Evolutionary conservation across 768 basidiomycete genomes (phyloP).

Genomic region (Dentipellis sp.): DNA sequence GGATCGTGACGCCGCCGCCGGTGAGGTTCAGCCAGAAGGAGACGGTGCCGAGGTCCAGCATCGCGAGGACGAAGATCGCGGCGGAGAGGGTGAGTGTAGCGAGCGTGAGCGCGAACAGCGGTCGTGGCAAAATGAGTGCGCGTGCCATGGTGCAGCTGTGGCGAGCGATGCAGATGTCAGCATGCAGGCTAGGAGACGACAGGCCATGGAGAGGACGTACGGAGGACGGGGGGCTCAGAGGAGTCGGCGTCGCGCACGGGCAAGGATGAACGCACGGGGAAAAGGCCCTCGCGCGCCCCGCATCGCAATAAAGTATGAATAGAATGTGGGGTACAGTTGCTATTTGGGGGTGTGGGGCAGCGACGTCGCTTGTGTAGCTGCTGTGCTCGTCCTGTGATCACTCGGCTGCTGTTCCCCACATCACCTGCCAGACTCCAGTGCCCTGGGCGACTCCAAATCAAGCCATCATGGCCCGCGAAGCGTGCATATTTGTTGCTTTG

Average conservation of each 20-base stretch:
- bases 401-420: not conserved
- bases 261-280: not conserved
- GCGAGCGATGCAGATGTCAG: not conserved
- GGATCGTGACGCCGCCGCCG: not conserved
- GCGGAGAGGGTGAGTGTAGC: not conserved
- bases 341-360: not conserved
- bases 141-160: not conserved
- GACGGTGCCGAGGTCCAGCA: constrained; percentile 4
- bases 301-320: not conserved
- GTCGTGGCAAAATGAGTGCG: not conserved
- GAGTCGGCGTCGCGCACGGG: not conserved
- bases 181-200: no score
- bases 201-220: no score
- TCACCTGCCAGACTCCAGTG: no score
- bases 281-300: not conserved
- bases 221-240: not conserved
- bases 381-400: not conserved
- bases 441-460: no score
- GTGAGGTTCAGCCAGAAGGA: constrained; percentile 1
- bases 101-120: not conserved
- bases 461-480: no score
- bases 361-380: not conserved
- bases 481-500: no score
- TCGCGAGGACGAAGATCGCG: not conserved
- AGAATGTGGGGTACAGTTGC: not conserved